phyloP scores from a whole-genome alignment of 2,329 filamentous ascomycete genomes.

The Epichloe baconii region DNA sequence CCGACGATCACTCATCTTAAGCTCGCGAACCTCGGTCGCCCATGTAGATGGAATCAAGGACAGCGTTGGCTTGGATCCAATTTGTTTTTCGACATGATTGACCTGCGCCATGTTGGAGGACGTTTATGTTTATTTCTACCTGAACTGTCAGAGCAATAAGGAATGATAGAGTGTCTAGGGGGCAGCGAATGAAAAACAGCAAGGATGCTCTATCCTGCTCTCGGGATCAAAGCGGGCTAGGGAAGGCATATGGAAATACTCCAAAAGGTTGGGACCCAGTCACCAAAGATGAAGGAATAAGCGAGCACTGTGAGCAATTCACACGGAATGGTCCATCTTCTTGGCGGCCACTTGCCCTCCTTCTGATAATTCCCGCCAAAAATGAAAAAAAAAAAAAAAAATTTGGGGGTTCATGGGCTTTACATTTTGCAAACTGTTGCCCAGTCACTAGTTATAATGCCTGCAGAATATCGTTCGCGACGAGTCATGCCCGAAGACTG shows the following conservation, averaged over 20 bases:
- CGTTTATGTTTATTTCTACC: constrained; percentile 6
- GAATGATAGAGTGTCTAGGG: background rate
- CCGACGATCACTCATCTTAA: constrained; percentile 55
- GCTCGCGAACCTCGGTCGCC: constrained; percentile 45
- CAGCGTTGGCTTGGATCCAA: constrained; percentile 16
- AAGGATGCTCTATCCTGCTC: constrained; percentile 1
- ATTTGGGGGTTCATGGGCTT: background rate
- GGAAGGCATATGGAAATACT: constrained; percentile 1
- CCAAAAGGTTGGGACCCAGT: constrained; percentile 5
- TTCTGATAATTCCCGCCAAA: background rate
- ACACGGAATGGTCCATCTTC: constrained; percentile 2
- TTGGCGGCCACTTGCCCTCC: background rate
- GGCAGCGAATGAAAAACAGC: background rate
- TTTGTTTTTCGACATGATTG: background rate
- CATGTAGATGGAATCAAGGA: constrained; percentile 38
- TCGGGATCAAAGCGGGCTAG: constrained; percentile 2
- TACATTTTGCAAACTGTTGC: constrained; percentile 7
- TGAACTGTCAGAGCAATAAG: constrained; percentile 4
- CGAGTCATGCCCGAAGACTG: constrained; percentile 6
- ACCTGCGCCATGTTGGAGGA: constrained; percentile 6
- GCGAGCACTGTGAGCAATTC: background rate
- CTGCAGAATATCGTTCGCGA: constrained; percentile 6
- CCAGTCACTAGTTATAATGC: constrained; percentile 5
- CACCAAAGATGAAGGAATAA: background rate
- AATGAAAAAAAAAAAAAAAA: too few relatives aligned